Percentiles rank a stretch among this genome's conserved stretches.
Evolutionary conservation across 106 monocot genomes (phyloP).

Genomic region (Dactylorhiza incarnata): DNA sequence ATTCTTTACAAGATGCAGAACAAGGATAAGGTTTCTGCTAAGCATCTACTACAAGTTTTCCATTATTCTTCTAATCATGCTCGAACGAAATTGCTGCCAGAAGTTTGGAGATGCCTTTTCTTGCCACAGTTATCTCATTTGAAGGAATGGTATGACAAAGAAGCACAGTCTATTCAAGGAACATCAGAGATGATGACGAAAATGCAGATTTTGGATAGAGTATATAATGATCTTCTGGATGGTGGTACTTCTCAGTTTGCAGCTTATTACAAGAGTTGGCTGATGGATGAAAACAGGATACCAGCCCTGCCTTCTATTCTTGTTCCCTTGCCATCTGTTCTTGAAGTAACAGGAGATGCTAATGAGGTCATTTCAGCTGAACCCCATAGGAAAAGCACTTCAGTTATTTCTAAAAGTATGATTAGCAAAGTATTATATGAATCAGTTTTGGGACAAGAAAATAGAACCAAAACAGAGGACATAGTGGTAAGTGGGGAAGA

Average conservation of each 20-base stretch:
- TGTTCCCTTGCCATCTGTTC: conserved; percentile 19
- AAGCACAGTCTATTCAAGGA: conserved; percentile 13
- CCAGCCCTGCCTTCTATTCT: conserved; percentile 29
- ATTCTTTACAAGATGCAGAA: conserved; percentile 38
- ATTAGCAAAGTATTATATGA: conserved; percentile 15
- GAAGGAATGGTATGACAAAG: conserved; percentile 36
- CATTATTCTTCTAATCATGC: conserved; percentile 25
- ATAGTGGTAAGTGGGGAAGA: conserved; percentile 4
- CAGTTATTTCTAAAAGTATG: conserved; percentile 13
- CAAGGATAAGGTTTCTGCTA: conserved; percentile 33
- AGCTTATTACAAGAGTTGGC: conserved; percentile 60
- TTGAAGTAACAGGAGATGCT: neutral
- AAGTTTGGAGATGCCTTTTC: conserved; percentile 45
- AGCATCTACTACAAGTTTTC: conserved; percentile 47
- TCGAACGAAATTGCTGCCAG: conserved; percentile 30
- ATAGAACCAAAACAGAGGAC: conserved; percentile 7
- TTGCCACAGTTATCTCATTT: conserved; percentile 37
- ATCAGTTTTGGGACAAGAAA: conserved; percentile 14
- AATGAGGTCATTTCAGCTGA: conserved; percentile 10
- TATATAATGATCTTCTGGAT: conserved; percentile 34
- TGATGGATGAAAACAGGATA: conserved; percentile 23
- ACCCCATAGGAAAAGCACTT: conserved; percentile 10
- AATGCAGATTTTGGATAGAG: conserved; percentile 30
- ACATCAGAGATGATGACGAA: conserved; percentile 9
- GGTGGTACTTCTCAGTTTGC: conserved; percentile 43